Evolutionary conservation across 192 early-diverging fungal genomes (phyloP), one percentile per base, ranked within the genome.

Genomic region (Rhizoclosmatium sp.): DNA sequence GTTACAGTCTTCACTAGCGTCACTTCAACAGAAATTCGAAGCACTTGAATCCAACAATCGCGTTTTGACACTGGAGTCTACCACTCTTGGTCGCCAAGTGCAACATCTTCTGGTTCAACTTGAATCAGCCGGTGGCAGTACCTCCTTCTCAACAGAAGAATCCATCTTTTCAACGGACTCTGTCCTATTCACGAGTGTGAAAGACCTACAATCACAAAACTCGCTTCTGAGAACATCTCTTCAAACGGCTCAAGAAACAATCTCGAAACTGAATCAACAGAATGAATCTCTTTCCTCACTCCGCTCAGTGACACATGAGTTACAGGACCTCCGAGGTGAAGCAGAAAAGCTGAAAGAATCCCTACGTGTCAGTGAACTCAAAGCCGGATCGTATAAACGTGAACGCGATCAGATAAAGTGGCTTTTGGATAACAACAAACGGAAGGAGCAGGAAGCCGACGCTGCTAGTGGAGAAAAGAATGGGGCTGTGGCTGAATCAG

Each of bases 291-390:
- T 51, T 82, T 54, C 5, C 75, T 81, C 21, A 76, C 80, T 42
- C 85, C 90, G 48, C 19, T 10, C 62, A 7, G 70, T 47, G 5
- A 80, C 71, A 9, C 61, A 23, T n/a, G 75, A 80, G n/a, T 69
- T 89, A 14, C 83, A 87, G 78, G 85, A 85, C 3, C 89, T 91
- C 19, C 78, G 87, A 64, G 81, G 79, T 47, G 81, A 85, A 44
- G 85, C 87, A 21, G 85, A 87, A 73, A 82, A 78, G 31, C 82
- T 92, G 83, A 85, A 87, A 2, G 89, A 91, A 70, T 85, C 89
- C 66, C 84, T 93, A 61, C 85, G 86, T 14, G 66, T 83, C 12
- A 81, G 85, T 12, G 86, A 87, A 21, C 78, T 84, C 19, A 89
- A 88, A 61, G 77, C 89, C 68, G 83, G 83, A 10, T 81, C 84